Evolutionary conservation across 2,329 filamentous ascomycete genomes (phyloP).

Genomic region (Cadophora luteo-olivacea): DNA sequence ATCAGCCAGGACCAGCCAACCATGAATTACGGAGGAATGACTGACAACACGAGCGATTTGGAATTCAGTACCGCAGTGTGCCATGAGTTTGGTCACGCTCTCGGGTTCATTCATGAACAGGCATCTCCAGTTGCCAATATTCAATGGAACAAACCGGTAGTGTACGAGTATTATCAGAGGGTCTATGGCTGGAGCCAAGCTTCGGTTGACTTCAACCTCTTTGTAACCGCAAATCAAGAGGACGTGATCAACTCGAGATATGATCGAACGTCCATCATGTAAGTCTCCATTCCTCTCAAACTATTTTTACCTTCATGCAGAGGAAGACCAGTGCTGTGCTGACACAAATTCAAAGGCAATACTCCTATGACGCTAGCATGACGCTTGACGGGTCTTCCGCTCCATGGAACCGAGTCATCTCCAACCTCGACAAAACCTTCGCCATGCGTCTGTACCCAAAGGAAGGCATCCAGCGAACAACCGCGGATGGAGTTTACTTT

Average conservation of each 20-base stretch:
- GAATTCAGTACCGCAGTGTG: conserved; percentile 34
- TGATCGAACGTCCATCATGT: not conserved
- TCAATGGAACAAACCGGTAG: conserved; percentile 37
- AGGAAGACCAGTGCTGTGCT: not conserved
- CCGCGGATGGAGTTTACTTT: conserved; percentile 19
- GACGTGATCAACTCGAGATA: not conserved
- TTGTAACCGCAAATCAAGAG: not conserved
- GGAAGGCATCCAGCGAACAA: conserved; percentile 19
- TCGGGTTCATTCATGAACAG: conserved; percentile 43
- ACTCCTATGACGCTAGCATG: conserved; percentile 12
- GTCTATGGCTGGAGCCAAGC: not conserved
- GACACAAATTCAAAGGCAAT: conserved; percentile 10
- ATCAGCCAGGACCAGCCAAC: conserved; percentile 27
- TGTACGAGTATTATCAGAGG: conserved; percentile 26
- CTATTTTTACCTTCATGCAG: too few relatives aligned
- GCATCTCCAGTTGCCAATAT: conserved; percentile 35
- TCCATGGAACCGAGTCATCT: conserved; percentile 19
- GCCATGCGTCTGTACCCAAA: conserved; percentile 21
- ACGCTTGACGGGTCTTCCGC: conserved; percentile 21
- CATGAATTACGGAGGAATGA: conserved; percentile 41
- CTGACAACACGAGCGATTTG: conserved; percentile 30
- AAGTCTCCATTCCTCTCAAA: not conserved
- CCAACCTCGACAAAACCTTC: conserved; percentile 19
- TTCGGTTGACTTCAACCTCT: not conserved
- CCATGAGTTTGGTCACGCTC: conserved; percentile 45